phyloP scores from a whole-genome alignment of 192 early-diverging fungal species.

The Entrophospora sp. region DNA sequence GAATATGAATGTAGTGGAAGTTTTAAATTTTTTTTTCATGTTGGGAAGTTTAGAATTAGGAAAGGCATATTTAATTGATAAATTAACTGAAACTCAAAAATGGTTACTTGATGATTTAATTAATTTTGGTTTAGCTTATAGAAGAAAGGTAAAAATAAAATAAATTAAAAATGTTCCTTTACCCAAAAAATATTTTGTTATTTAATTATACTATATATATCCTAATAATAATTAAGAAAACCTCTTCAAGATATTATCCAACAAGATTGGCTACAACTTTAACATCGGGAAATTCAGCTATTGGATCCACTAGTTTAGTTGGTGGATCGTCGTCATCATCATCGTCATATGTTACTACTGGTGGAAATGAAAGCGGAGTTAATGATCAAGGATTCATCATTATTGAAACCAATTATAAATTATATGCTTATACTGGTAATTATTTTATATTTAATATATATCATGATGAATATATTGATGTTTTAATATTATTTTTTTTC shows the following conservation, averaged over 20 bases:
- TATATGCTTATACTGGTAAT: constrained; percentile 89
- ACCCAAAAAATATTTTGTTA: neutral
- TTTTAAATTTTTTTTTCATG: constrained; percentile 90
- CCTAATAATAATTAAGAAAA: constrained; percentile 31
- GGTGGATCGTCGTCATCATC: no score
- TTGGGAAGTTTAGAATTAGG: constrained; percentile 86
- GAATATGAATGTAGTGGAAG: constrained; percentile 88
- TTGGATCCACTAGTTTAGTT: constrained; percentile 29
- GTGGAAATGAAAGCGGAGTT: constrained; percentile 31
- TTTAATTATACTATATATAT: neutral
- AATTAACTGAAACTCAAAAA: constrained; percentile 73
- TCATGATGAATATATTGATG: neutral
- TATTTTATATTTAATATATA: neutral
- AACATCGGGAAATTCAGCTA: constrained; percentile 62
- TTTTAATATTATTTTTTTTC: neutral
- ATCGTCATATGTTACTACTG: constrained; percentile 11
- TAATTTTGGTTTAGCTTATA: constrained; percentile 84
- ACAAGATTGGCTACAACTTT: constrained; percentile 85
- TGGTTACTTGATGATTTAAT: constrained; percentile 81
- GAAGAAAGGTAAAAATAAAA: constrained; percentile 59
- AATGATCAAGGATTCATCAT: constrained; percentile 75
- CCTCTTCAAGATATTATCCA: constrained; percentile 74
- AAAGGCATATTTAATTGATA: constrained; percentile 79
- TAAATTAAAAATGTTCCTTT: neutral
- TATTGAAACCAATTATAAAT: constrained; percentile 87